A percentile compares a stretch with the other conserved stretches of the same genome.
Evolutionary conservation across 2,329 filamentous ascomycete species (phyloP).

Genomic region (Capronia epimyces): DNA sequence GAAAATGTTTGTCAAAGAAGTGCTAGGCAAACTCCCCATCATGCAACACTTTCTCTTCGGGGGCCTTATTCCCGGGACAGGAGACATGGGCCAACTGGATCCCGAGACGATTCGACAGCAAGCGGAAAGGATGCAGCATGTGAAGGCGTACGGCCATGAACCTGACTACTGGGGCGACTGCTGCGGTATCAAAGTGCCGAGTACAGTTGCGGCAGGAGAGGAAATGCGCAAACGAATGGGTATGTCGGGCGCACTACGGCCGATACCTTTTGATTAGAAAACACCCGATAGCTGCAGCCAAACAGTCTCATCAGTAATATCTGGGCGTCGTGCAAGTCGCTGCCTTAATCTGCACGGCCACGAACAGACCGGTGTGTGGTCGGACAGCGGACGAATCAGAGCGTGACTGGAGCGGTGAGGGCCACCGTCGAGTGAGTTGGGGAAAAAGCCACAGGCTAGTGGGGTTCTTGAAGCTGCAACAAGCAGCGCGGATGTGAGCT

Average conservation of each 20-base stretch:
- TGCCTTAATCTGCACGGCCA: conserved; percentile 19
- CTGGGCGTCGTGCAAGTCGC: conserved; percentile 9
- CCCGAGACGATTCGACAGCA: conserved; percentile 46
- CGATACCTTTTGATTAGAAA: conserved; percentile 44
- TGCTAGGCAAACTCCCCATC: conserved; percentile 85
- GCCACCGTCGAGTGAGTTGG: neutral
- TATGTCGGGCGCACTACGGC: conserved; percentile 57
- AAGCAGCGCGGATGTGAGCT: neutral
- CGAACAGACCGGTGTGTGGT: conserved; percentile 13
- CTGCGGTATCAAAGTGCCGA: conserved; percentile 95
- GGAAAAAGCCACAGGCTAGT: neutral
- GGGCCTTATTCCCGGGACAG: conserved; percentile 69
- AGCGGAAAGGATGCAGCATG: conserved; percentile 57
- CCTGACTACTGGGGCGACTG: conserved; percentile 78
- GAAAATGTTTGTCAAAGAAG: conserved; percentile 92
- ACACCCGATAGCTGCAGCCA: neutral
- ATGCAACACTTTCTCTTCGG: conserved; percentile 99
- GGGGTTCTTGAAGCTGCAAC: neutral
- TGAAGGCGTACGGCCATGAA: conserved; percentile 60
- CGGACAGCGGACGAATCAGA: conserved; percentile 10
- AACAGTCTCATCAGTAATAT: neutral
- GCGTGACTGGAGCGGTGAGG: neutral
- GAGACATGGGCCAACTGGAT: conserved; percentile 64
- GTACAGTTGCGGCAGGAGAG: conserved; percentile 81
- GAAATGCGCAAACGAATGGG: conserved; percentile 73